Evolutionary conservation across 2,329 filamentous ascomycete species (phyloP), one percentile per base, ranked within the genome.

Genomic region (Phaeosphaeria sp.): DNA sequence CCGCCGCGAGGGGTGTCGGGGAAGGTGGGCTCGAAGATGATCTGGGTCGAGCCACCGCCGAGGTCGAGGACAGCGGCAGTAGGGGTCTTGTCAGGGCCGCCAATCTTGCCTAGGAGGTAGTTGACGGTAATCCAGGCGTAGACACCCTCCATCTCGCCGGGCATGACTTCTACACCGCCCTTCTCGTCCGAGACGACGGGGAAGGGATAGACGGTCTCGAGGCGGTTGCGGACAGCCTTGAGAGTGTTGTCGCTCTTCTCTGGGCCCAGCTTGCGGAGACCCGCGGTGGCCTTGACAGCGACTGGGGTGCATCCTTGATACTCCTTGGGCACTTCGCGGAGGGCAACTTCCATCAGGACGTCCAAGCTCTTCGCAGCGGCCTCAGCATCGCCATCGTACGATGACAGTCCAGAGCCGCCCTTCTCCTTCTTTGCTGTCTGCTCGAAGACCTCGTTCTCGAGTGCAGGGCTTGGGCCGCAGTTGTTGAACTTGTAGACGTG

Each of bases 401-500:
- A 91, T 76, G 93, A 97, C 69, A 99, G 82, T 21, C 89, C 89
- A 21, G 86, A 87, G 81, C 95, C 82, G 60, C 93, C 92, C 53
- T 91, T 86, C 53, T 91, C 86, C 67, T 86, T 88, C 85, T 92
- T 94, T 75, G 91, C 88, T 11, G 93, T 98, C 90, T 93, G 93
- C 82, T 94, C 89, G 80, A 99, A 99, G 57, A 91, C 86, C 76
- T 99, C 95, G 74, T 88, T 83, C 80, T 99, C 95, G 50, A 99
- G 86, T 80, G 97, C 93, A 24, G 95, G 95, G n/a, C 93, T 93
- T 7, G 92, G 81, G 13, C 93, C 95, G 81, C 94, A 99, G 82
- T 98, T 98, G 84, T 98, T 98, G 87, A 98, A 99, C 76, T 93
- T 91, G 85, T 97, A 99, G 58, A 98, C 93, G 82, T 99, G 96